A percentile compares a stretch with the other conserved stretches of the same genome.
These are phyloP conservation scores for Microbotryomycetes sp. DNA, from an alignment of 1,284 basidiomycete species.

Conservation along the genomic window DNA sequence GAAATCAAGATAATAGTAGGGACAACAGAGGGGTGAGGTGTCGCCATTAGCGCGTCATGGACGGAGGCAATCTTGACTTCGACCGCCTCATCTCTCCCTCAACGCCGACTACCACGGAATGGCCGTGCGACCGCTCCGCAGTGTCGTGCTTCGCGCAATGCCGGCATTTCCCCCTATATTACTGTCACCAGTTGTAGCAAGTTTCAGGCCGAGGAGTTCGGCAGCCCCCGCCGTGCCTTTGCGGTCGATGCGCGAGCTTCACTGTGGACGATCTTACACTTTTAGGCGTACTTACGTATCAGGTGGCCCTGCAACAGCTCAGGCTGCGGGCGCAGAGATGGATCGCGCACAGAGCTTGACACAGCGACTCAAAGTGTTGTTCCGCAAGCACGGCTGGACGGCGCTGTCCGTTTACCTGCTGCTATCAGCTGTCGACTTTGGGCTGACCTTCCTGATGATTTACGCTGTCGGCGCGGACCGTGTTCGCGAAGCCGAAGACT, in stretches of 20 bases:
- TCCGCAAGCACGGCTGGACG: constrained; percentile 79
- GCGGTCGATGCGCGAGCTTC: no score
- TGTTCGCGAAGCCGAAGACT: constrained; percentile 60
- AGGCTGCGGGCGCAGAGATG: no score
- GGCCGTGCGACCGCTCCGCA: background rate
- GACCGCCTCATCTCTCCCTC: background rate
- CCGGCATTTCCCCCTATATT: no score
- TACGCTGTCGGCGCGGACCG: constrained; percentile 85
- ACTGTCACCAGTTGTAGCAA: background rate
- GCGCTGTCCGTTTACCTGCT: constrained; percentile 77
- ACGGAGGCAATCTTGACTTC: no score
- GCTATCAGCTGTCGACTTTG: constrained; percentile 66
- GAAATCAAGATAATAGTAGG: constrained; percentile 9
- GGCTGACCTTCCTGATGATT: constrained; percentile 71
- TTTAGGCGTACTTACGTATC: no score
- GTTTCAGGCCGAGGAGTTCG: background rate
- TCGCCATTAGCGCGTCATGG: no score
- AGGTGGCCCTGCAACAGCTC: no score
- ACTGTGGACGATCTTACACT: no score
- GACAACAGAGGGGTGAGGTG: background rate
- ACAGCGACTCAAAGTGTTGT: constrained; percentile 15
- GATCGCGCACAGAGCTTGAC: constrained; percentile 1
- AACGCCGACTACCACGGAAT: background rate
- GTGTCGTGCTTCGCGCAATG: background rate
- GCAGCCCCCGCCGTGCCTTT: background rate